Evolutionary conservation across 495 filamentous ascomycete species (phyloP), one percentile per base, ranked within the genome.

Genomic region (Hypomontagnella submonticulosa): DNA sequence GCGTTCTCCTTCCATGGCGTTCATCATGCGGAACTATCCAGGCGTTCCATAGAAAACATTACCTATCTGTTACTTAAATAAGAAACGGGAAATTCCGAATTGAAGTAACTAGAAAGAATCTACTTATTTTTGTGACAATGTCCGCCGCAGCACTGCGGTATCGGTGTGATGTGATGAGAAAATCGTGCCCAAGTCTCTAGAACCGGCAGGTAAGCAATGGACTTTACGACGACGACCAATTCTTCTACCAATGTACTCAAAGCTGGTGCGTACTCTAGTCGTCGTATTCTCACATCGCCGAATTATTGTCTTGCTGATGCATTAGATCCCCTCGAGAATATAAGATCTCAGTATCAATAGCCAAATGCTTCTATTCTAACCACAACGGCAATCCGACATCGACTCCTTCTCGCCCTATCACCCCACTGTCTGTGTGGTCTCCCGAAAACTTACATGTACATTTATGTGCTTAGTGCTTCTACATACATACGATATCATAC

Each of bases 131-230:
- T 30, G 16, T 53, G 15, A 43, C 11, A 11, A 11, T 40, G 19
- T 11, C 20, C 18, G 32, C 38, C 18, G 30, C n/a, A 10, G 13
- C 19, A 16, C 12, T 47, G 54, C 60, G 51, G 36, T 33, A 58
- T 54, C 54, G 55, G 49, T 66, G 62, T 59, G 62, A 66, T 59
- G 62, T 61, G 58, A 61, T 61, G 41, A 60, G 57, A 27, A 27
- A 27, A 27, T 27, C 23, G 23, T 27, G 23, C 23, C 23, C 6
- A 27, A 27, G 23, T 27, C 3, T 6, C 23, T 27, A 27, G 23
- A 6, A 27, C 23, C 6, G 23, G 23, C 33, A 27, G 16, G 19
- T 27, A 57, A 49, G 51, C 38, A 55, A 44, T 58, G 27, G 11
- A 51, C 57, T 48, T 47, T 40, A 58, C 38, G 47, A 5, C 38